Base-by-base conservation (phyloP, 1,139 yeast species). In the Magnusiomyces paraingens region DNA sequence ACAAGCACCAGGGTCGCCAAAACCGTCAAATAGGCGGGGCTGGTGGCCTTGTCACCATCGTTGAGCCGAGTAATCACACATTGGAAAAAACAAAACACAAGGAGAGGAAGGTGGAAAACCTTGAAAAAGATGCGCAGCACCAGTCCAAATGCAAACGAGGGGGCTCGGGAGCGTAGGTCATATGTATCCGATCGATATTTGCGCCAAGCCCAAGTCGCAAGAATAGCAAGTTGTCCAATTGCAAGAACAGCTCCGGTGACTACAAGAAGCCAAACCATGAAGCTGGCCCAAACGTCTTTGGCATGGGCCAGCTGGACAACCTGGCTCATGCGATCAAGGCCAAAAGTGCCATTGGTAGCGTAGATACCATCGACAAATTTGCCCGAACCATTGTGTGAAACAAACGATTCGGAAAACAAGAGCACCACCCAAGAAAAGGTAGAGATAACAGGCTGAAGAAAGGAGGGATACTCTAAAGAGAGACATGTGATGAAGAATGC, bases 401-500 rank as follows among this genome's bases (percentile, higher is more conserved):
- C 66, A 47, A 65, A 61, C 38, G 64, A 62, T 49, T 56, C 54
- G 29, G 63, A 64, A 53, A 70, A 70, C 49, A 68, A 58, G 40
- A 70, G 60, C 22, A 66, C 57, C 12, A 70, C 62, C 80, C 80
- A 76, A 20, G 75, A 62, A 12, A 70, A 56, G 1, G 70, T 62
- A 1, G 73, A 61, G 47, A 82, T 67, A 12, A 80, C 66, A 0
- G 86, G 86, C 61, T 80, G 85, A 57, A 76, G 79, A 62, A 79
- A 83, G 0, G 86, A 87, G 0, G 91, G 90, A 60, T 80, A 84
- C 38, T 73, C 70, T 32, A 84, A 65, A 58, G 78, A 77, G 43
- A 84, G 69, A 3, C 82, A 83, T 2, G 79, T 81, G 54, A 79
- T 71, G 62, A 82, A 80, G 45, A 81, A 73, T 1, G 82, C 79